These are phyloP conservation scores for Tulasnella calospora DNA, from an alignment of 768 basidiomycete genomes.

Conservation along the genomic window DNA sequence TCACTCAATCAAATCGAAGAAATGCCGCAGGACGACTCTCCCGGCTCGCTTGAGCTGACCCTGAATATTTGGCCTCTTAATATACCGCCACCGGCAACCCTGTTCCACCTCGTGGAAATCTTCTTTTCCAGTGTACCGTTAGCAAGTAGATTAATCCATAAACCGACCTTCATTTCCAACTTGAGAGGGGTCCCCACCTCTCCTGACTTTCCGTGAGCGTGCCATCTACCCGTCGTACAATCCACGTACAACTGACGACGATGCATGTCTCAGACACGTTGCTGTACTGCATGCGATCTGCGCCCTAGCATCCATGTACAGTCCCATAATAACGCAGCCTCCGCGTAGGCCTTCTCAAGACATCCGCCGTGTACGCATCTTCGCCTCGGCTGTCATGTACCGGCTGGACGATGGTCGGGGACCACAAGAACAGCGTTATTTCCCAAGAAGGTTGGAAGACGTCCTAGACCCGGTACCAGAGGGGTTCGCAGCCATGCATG, in stretches of 20 bases:
- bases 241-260: not conserved
- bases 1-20: too few species aligned
- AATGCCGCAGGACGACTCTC: too few species aligned
- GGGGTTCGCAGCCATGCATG: not conserved
- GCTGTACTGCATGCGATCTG: conserved; percentile 27
- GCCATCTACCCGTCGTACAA: not conserved
- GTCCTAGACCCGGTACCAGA: not conserved
- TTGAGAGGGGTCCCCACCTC: conserved; percentile 19
- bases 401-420: too few species aligned
- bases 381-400: not conserved
- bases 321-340: conserved; percentile 13
- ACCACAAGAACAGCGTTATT: not conserved
- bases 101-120: conserved; percentile 22
- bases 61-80: conserved; percentile 4
- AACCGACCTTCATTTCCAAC: conserved; percentile 22
- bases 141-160: conserved; percentile 20
- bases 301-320: conserved; percentile 25
- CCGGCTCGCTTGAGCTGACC: not conserved
- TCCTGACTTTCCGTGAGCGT: conserved; percentile 14
- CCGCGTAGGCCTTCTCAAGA: too few species aligned
- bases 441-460: not conserved
- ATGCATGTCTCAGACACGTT: not conserved
- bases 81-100: conserved; percentile 18
- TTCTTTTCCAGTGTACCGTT: conserved; percentile 25
- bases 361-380: not conserved